Base-by-base conservation (phyloP, 1,284 basidiomycete species). In the Pterulicium gracile region DNA sequence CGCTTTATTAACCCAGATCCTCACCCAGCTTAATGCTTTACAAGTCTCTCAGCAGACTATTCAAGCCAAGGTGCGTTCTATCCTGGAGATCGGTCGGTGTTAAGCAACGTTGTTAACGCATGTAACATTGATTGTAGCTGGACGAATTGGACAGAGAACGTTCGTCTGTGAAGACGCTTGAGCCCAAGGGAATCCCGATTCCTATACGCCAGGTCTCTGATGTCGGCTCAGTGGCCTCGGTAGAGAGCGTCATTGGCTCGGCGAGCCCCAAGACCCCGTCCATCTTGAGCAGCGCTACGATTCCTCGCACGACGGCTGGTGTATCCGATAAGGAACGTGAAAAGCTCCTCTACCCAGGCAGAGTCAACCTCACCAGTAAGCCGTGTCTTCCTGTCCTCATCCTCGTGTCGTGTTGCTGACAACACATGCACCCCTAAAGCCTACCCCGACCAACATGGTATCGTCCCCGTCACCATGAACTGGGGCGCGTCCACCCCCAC, bases 301-400 rank as follows among this genome's bases (percentile, higher is more conserved):
- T n/a, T n/a, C n/a, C n/a, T 41, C 10, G 7, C 7, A n/a, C 54
- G 24, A 48, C 51, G 23, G 17, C 56, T 20, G 43, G 44, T n/a
- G 47, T 54, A 2, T 61, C 62, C 5, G 81, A 83, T 49, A 84
- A 73, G 60, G 83, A 86, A 50, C 69, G 82, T 47, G 85, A 88
- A 62, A 83, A 72, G 54, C 54, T 77, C 24, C 59, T 89, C 23
- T 91, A 90, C 58, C 86, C 87, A 3, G 79, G 80, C 3, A 69
- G 88, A 42, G 81, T 91, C 23, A 70, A 87, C 50, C 69, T 91
- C n/a, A 88, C 86, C 4, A 89, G 87, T 88, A 55, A 61, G 78
- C 73, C 13, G 4, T 21, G 34, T 13, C 5, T 21, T 18, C 24
- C 45, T 13, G 46, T 47, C 19, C 34, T 12, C n/a, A n/a, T n/a